phyloP scores from a whole-genome alignment of 768 basidiomycete species.

The Phanerochaete sordida region DNA sequence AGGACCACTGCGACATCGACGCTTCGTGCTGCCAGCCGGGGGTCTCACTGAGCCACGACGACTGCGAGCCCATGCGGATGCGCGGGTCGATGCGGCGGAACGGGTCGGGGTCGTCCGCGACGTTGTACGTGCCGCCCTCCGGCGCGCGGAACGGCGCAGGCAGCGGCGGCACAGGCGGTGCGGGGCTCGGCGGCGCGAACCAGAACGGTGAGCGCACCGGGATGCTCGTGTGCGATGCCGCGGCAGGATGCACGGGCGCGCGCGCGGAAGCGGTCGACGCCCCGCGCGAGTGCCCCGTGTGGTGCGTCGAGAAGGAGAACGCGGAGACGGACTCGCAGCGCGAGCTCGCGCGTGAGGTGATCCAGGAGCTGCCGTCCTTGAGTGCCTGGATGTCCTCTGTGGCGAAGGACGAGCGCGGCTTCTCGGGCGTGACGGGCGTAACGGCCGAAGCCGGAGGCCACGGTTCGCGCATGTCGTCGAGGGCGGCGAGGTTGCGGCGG shows the following conservation, averaged over 20 bases:
- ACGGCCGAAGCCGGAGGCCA: constrained; percentile 58
- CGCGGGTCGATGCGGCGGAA: constrained; percentile 55
- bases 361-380: constrained; percentile 78
- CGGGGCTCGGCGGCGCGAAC: constrained; percentile 47
- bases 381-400: constrained; percentile 72
- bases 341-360: constrained; percentile 59
- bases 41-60: constrained; percentile 70
- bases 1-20: constrained; percentile 67
- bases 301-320: constrained; percentile 73
- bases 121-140: constrained; percentile 39
- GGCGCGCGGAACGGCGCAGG: constrained; percentile 52
- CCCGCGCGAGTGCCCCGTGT: constrained; percentile 43
- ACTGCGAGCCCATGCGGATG: constrained; percentile 59
- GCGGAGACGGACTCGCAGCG: constrained; percentile 58
- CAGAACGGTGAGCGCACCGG: constrained; percentile 56
- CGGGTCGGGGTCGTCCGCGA: constrained; percentile 51
- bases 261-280: constrained; percentile 32
- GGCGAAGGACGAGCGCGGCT: constrained; percentile 59
- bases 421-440: too few relatives aligned
- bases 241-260: constrained; percentile 27
- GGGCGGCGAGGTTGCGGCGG: constrained; percentile 57
- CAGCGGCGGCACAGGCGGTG: constrained; percentile 55
- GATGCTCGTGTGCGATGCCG: constrained; percentile 32
- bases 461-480: constrained; percentile 46
- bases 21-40: constrained; percentile 44